Evolutionary conservation across 2,329 filamentous ascomycete species (phyloP), one percentile per base, ranked within the genome.

Genomic region (Teratosphaeria nubilosa): DNA sequence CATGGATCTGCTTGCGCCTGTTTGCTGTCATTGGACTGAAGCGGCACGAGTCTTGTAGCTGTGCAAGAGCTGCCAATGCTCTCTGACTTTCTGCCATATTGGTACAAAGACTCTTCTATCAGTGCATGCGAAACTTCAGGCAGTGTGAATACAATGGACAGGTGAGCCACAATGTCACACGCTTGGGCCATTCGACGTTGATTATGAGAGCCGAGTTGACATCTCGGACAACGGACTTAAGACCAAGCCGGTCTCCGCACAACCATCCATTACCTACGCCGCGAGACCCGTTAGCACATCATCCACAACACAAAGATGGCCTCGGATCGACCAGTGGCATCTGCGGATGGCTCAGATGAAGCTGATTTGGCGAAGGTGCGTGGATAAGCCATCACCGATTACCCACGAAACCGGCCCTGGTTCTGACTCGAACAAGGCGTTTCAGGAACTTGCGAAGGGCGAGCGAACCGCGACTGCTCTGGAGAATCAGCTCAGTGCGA

Each of bases 381-480:
- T 48, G 25, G 11, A n/a, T 30, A 55, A 13, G 37, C 14, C 20
- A 20, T 32, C 20, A 52, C 22, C 48, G 11, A 11, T 50, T 9
- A 32, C 1, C 9, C 41, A 51, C 51, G 53, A 11, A 56, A 13
- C 3, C 24, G 50, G n/a, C n/a, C 16, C 16, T 20, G 34, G 6
- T 41, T 20, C 16, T 45, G 24, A 41, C n/a, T 53, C 20, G 32
- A 30, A 9, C 9, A 64, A 80, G 78, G 77, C 77, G 37, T 77
- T 79, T 66, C 73, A 78, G 63, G 77, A 79, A 59, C 73, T 80
- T 34, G 74, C 76, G 34, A 80, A 78, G 59, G 82, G 81, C 65
- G 82, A 84, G 69, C 74, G 73, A 59, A 79, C 81, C 32, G 82
- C 82, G 5, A 72, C 78, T 30, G 79, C 77, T 22, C 69, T 84